phyloP scores from a whole-genome alignment of 2,329 filamentous ascomycete genomes.

The Pseudocercospora vitis region DNA sequence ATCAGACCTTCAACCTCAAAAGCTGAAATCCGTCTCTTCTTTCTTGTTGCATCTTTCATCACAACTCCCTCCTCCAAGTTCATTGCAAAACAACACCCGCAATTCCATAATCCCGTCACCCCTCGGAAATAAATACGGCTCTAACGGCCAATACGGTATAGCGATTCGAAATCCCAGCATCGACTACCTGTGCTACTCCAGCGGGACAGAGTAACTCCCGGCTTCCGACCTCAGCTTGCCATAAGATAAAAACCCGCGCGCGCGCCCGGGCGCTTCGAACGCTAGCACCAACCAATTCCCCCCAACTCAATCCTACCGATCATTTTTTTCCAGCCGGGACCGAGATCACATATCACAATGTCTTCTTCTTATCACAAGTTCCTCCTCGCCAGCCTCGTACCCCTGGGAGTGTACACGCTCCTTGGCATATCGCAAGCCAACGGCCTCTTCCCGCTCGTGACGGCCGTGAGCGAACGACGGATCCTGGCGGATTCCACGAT shows the following conservation, averaged over 20 bases:
- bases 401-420: background rate
- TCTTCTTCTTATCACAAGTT: background rate
- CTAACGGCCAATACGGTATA: background rate
- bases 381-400: background rate
- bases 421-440: background rate
- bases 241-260: background rate
- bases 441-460: background rate
- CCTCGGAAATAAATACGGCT: conserved; percentile 1
- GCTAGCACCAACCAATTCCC: background rate
- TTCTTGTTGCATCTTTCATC: background rate
- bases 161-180: background rate
- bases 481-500: background rate
- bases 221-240: background rate
- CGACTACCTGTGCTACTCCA: background rate
- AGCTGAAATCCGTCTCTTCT: background rate
- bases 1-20: background rate
- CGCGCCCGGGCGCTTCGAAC: background rate
- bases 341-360: background rate
- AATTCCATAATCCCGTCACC: too few species aligned
- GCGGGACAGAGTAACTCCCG: background rate
- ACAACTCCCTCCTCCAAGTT: background rate
- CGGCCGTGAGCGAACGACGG: background rate
- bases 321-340: background rate
- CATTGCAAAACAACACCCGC: background rate
- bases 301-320: background rate